Evolutionary conservation across 352 stramenopile genomes (phyloP).

Genomic region (Phytophthora cryptogea): DNA sequence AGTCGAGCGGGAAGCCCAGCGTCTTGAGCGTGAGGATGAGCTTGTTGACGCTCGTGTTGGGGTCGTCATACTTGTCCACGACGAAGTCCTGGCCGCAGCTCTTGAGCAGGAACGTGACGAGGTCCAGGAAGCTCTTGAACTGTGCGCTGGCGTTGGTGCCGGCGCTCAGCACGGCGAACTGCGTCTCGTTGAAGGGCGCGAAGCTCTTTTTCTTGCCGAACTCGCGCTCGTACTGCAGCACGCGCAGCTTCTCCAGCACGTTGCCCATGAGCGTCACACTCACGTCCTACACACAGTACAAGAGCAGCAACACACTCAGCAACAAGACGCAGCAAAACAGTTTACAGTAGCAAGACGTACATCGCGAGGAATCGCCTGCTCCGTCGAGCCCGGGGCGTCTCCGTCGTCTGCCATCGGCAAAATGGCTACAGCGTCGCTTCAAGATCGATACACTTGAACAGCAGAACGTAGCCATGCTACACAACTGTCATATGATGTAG

Average conservation of each 20-base stretch:
- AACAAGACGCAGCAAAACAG: not conserved
- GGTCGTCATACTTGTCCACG: constrained; percentile 90
- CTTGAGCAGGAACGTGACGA: constrained; percentile 78
- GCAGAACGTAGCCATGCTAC: constrained; percentile 15
- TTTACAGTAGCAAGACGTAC: constrained; percentile 9
- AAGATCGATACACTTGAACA: constrained; percentile 28
- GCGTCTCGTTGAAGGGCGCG: constrained; percentile 66
- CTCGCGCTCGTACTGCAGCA: constrained; percentile 80
- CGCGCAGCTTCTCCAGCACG: constrained; percentile 82
- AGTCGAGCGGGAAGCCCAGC: constrained; percentile 82
- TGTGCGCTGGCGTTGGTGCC: constrained; percentile 71
- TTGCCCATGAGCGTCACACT: constrained; percentile 83
- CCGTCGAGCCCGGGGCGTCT: constrained; percentile 7
- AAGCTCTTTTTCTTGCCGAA: constrained; percentile 85
- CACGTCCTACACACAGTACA: constrained; percentile 51
- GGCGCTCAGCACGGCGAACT: constrained; percentile 58
- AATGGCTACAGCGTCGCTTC: constrained; percentile 29
- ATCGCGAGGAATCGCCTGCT: constrained; percentile 22
- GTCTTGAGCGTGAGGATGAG: constrained; percentile 84
- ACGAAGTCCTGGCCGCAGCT: constrained; percentile 78
- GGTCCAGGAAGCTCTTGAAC: constrained; percentile 81
- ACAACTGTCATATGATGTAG: constrained; percentile 14
- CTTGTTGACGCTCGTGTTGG: constrained; percentile 88
- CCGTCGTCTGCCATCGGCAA: constrained; percentile 28
- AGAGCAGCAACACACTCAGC: not conserved